Evolutionary conservation across 2,329 filamentous ascomycete species (phyloP), one percentile per base, ranked within the genome.

Genomic region (Bipolaris victoriae): DNA sequence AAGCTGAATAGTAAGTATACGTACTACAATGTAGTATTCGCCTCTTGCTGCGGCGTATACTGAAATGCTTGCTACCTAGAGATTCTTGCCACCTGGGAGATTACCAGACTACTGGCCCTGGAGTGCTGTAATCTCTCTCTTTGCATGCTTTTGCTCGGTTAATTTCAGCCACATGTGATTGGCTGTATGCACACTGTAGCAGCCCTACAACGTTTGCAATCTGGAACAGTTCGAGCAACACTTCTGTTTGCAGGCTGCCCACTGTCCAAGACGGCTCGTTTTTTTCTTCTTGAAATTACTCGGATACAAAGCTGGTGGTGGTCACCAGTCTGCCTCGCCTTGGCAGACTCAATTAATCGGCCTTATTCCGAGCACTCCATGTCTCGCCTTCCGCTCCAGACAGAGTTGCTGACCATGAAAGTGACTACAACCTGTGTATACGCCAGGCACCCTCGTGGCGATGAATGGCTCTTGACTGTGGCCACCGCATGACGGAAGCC

Each of bases 291-390:
- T 46, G 29, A 46, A 20, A 15, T 10, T 35, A 35, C n/a, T 29
- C 29, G 15, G 20, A 37, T 24, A 22, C 22, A 29, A 18, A 7
- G 13, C 16, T 15, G 20, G 22, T 20, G 20, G 24, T 7, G 33
- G 24, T 31, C 9, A 16, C 20, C 47, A 24, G 39, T 55, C 52
- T 55, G 52, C 52, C 52, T 55, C 20, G 52, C 26, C 46, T 55
- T 55, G 52, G 39, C 33, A 26, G 13, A 26, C 18, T 13, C n/a
- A 43, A 9, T 15, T 43, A 2, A n/a, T 44, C 46, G 39, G 52
- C 29, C 52, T 55, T 51, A 51, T 45, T 31, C 15, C n/a, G 31
- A 29, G 31, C 39, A 35, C 22, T 22, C 18, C 46, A 24, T 37
- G 52, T 55, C 46, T 43, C 46, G 49, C 37, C 3, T 33, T 55